Percentiles rank a stretch among this genome's conserved stretches.
phyloP scores from a whole-genome alignment of 2,329 filamentous ascomycete species.

The Stemphylium beticola region DNA sequence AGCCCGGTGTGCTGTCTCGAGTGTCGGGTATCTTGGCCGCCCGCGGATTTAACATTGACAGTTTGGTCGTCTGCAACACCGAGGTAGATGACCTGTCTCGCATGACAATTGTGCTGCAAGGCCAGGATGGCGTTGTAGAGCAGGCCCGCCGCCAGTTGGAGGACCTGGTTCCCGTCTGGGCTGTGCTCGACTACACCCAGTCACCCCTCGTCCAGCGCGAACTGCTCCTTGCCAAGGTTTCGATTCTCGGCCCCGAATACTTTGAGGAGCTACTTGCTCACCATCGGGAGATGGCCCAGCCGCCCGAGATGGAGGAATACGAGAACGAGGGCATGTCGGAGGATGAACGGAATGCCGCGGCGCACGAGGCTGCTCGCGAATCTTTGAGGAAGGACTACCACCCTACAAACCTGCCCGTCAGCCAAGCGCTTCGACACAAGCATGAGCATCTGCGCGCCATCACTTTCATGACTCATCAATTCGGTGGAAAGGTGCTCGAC shows the following conservation, averaged over 20 bases:
- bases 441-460: slow-evolving; percentile 97
- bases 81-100: slow-evolving; percentile 95
- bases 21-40: slow-evolving; percentile 96
- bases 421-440: slow-evolving; percentile 92
- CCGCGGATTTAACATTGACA: slow-evolving; percentile 98
- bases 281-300: slow-evolving; percentile 84
- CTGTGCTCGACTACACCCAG: slow-evolving; percentile 93
- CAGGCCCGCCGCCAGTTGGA: slow-evolving; percentile 94
- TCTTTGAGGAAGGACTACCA: slow-evolving; percentile 74
- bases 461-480: slow-evolving; percentile 96
- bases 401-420: slow-evolving; percentile 82
- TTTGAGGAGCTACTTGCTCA: slow-evolving; percentile 96
- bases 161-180: slow-evolving; percentile 97
- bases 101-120: slow-evolving; percentile 98
- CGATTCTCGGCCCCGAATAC: slow-evolving; percentile 95
- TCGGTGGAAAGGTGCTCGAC: slow-evolving; percentile 95
- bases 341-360: slow-evolving; percentile 39
- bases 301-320: slow-evolving; percentile 40
- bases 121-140: slow-evolving; percentile 96
- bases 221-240: slow-evolving; percentile 92
- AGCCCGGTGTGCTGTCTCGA: slow-evolving; percentile 94
- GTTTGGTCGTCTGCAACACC: slow-evolving; percentile 94
- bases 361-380: slow-evolving; percentile 48
- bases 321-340: slow-evolving; percentile 37
- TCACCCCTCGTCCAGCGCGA: slow-evolving; percentile 95